Percentiles rank a stretch among this genome's conserved stretches.
Evolutionary conservation across 1,284 basidiomycete species (phyloP).

Genomic region (Phylloboletellus chloephorus): DNA sequence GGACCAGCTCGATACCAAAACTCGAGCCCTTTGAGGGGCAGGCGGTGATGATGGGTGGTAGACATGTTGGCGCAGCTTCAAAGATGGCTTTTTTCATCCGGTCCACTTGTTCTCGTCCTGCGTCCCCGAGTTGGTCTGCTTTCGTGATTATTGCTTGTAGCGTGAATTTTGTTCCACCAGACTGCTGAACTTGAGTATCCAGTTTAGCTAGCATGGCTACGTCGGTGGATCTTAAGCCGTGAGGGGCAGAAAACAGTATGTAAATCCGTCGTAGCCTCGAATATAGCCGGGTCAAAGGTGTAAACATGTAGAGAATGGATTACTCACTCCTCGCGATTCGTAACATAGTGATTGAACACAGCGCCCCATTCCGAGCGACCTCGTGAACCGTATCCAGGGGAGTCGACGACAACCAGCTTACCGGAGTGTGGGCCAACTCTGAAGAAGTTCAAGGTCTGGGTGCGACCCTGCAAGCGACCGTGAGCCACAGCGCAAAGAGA

Average conservation of each 20-base stretch:
- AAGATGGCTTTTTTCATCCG: slow-evolving; percentile 33
- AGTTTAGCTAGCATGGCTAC: slow-evolving; percentile 55
- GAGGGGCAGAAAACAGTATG: slow-evolving; percentile 62
- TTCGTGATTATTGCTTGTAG: slow-evolving; percentile 71
- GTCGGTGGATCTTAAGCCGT: slow-evolving; percentile 54
- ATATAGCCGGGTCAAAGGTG: neutral
- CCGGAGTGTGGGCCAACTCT: slow-evolving; percentile 52
- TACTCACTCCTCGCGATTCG: slow-evolving; percentile 53
- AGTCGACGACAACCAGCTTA: slow-evolving; percentile 63
- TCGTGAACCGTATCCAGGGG: slow-evolving; percentile 71
- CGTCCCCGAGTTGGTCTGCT: slow-evolving; percentile 45
- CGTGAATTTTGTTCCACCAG: slow-evolving; percentile 43
- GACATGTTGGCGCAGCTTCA: slow-evolving; percentile 51
- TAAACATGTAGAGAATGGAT: neutral
- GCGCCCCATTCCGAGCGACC: slow-evolving; percentile 69
- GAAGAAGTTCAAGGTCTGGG: slow-evolving; percentile 66
- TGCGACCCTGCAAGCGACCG: slow-evolving; percentile 49
- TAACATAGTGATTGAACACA: slow-evolving; percentile 59
- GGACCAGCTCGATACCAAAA: slow-evolving; percentile 53
- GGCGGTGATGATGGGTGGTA: slow-evolving; percentile 54
- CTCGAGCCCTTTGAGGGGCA: slow-evolving; percentile 40
- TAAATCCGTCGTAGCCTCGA: slow-evolving; percentile 62
- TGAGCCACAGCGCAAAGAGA: neutral
- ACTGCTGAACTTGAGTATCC: slow-evolving; percentile 34
- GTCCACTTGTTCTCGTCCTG: slow-evolving; percentile 25